Base-by-base conservation (phyloP, 441 rosid genomes). In the Arabidopsis hybrid region DNA sequence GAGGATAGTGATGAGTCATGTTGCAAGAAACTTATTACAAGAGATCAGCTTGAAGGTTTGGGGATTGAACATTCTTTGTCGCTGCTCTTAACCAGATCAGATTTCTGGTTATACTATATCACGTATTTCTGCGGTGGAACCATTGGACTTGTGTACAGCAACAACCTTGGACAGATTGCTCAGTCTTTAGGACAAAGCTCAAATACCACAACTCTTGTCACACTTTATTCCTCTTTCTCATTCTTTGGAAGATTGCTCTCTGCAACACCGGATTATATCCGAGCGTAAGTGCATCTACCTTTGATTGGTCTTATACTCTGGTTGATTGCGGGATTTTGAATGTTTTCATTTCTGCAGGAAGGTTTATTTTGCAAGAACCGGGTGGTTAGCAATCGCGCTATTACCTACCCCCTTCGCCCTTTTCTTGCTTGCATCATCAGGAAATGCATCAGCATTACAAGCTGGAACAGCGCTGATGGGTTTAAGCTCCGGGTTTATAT, bases 101-200 rank as follows among this genome's bases (percentile, higher is more conserved):
- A 95, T 78, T 95, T 95, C 52, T 92, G 98, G 99, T 82, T 92
- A 6, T 95, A 92, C 77, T 95, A 85, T 73, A 6, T 82, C 11
- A 89, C 97, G 1, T 92, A 95, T 45, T 86, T 95, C 71, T 95
- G 98, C 40, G 99, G 99, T 7, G 98, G 99, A 7, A 87, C 99
- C 40, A 91, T 95, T 67, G 99, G 98, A 9, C 98, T 95, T 49
- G 98, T 91, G 47, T 95, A 92, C 69, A 95, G 98, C 80, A 95
- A 95, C 77, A 95, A 91, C 71, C 81, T 95, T 1, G 99, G 99
- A 63, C 98, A 95, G 83, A 92, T 95, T 69, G 93, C 98, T 49
- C 89, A 92, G 63, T 92, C 98, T 3, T 77, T 87, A 5, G 97
- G 97, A 61, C 85, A 89, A 61, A 57, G 85, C 51, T 72, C 87